Evolutionary conservation across 768 basidiomycete genomes (phyloP).

Genomic region (Ephemerocybe angulata): DNA sequence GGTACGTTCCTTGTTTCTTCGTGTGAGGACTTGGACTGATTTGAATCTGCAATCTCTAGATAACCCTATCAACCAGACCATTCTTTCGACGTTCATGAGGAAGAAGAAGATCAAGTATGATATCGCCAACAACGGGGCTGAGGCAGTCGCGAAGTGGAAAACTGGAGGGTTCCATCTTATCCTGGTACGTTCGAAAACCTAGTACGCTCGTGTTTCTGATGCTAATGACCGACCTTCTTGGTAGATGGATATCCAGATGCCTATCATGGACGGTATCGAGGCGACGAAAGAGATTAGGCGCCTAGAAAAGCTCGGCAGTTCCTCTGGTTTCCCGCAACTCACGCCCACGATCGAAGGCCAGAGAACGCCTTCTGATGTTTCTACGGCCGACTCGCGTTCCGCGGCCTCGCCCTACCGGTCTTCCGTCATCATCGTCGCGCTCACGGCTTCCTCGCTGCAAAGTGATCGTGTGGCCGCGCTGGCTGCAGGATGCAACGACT

Average conservation of each 20-base stretch:
- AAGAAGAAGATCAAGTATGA: conserved; percentile 95
- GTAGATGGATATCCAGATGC: conserved; percentile 99
- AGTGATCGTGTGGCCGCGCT: conserved; percentile 95
- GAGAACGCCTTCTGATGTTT: conserved; percentile 50
- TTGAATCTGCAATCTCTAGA: conserved; percentile 50
- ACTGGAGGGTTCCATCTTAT: conserved; percentile 94
- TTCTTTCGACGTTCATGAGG: conserved; percentile 94
- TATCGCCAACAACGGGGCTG: conserved; percentile 89
- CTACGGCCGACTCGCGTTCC: conserved; percentile 39
- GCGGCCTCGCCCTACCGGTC: conserved; percentile 73
- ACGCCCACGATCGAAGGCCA: conserved; percentile 58
- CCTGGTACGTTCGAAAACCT: conserved; percentile 54
- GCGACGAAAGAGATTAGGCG: conserved; percentile 95
- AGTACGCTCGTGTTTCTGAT: not conserved
- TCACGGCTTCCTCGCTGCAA: conserved; percentile 94
- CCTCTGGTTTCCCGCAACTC: conserved; percentile 63
- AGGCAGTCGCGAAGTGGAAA: conserved; percentile 94
- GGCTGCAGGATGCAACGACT: conserved; percentile 98
- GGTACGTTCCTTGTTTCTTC: conserved; percentile 49
- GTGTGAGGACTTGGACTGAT: not conserved
- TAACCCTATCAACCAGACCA: conserved; percentile 98
- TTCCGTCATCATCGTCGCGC: conserved; percentile 98
- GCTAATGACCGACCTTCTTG: conserved; percentile 14
- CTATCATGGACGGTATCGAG: conserved; percentile 96
- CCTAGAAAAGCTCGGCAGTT: conserved; percentile 66